phyloP scores from a whole-genome alignment of 768 basidiomycete genomes.

The Lentinula detonsa region DNA sequence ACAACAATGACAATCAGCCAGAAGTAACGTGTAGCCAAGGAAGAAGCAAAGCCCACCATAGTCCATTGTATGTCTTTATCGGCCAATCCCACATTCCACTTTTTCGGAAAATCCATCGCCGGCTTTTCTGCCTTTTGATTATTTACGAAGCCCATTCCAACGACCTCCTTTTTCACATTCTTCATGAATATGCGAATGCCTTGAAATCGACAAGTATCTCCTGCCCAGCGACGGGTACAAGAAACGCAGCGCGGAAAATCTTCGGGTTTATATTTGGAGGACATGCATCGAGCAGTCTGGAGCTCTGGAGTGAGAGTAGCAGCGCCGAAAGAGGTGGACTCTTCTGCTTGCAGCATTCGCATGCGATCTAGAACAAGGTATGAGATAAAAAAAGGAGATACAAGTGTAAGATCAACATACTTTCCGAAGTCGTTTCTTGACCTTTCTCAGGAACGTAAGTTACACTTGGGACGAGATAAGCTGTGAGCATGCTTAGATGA shows the following conservation, averaged over 20 bases:
- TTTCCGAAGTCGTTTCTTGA: conserved; percentile 36
- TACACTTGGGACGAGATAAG: conserved; percentile 38
- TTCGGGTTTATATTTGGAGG: conserved; percentile 66
- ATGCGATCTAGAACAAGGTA: conserved; percentile 13
- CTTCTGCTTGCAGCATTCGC: conserved; percentile 25
- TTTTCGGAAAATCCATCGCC: conserved; percentile 55
- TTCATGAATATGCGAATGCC: conserved; percentile 77
- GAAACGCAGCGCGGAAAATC: conserved; percentile 77
- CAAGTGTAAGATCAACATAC: conserved; percentile 18
- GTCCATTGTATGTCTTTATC: conserved; percentile 44
- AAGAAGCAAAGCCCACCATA: conserved; percentile 39
- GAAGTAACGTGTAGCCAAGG: neutral
- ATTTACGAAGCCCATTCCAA: conserved; percentile 67
- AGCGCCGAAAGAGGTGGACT: neutral
- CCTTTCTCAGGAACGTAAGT: conserved; percentile 41
- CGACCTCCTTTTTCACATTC: conserved; percentile 48
- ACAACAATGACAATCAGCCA: conserved; percentile 9
- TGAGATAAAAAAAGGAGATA: conserved; percentile 2
- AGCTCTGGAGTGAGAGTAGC: conserved; percentile 51
- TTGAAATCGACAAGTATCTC: conserved; percentile 84
- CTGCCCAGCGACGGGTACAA: conserved; percentile 82
- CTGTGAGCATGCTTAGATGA: conserved; percentile 20
- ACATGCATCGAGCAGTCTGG: conserved; percentile 82
- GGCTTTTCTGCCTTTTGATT: conserved; percentile 51
- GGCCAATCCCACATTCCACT: conserved; percentile 61